Evolutionary conservation across 78 protist species (phyloP), one percentile per base, ranked within the genome.

Genomic region (Acrasis kona): DNA sequence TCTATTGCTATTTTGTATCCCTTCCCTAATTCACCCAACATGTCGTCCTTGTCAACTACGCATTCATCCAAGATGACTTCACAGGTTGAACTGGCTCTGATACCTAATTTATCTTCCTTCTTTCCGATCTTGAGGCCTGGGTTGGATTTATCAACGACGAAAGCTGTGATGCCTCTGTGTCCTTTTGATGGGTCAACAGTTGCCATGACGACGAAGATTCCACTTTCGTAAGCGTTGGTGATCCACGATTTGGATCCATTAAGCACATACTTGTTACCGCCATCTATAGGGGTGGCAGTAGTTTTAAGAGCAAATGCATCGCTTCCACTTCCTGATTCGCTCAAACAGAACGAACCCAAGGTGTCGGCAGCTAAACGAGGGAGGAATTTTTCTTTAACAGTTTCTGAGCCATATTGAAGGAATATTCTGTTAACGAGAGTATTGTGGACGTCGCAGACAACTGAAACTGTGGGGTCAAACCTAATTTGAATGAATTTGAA

Each of bases 1-100:
- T 76, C 81, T 36, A 95, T 95, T 0, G 98, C 96, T n/a, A 92
- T 89, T 87, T 91, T 95, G 79, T 92, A 95, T 27, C 98, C 98
- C 70, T 80, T 68, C 19, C 98, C 98, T 0, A 10, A 68, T 70
- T 79, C 41, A 19, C 95, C 96, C 5, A 94, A 76, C 5, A 94
- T 41, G 32, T 41, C 41, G 12, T 40, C 68, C 64, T 34, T 28
- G n/a, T 83, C 83, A 0, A 95, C 91, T 5, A 66, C 57, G 65
- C 70, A 57, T 57, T 90, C 91, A 10, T 88, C 91, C 6, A 95
- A 66, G 41, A 84, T 76, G 8, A 95, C 86, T 81, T 86, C 91
- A 76, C 94, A 88, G 2, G 98, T 95, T 7, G 91, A 81, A 10
- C 88, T 78, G 0, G 93, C 92, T 27, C 98, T 87, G 67, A 95